Conservation (phyloP, 2,329 filamentous ascomycete species). For the Mollisiaceae sp. region DNA sequence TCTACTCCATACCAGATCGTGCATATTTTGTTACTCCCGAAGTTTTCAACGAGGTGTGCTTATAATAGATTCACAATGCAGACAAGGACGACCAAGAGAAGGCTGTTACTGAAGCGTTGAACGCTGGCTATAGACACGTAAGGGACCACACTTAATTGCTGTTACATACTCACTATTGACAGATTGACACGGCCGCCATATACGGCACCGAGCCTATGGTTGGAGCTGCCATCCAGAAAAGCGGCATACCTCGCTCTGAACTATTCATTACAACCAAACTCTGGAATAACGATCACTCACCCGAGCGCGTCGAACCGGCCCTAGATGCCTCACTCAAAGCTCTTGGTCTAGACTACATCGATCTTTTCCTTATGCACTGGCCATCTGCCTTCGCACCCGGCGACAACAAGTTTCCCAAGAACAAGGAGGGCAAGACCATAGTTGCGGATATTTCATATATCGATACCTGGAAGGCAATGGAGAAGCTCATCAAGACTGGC, state of each 20-base stretch:
- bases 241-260: conserved; percentile 47
- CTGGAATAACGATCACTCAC: conserved; percentile 55
- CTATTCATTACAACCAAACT: conserved; percentile 63
- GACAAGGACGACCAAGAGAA: conserved; percentile 48
- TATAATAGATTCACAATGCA: conserved; percentile 10
- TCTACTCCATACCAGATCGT: not conserved
- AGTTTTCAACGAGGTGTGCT: no score
- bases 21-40: no score
- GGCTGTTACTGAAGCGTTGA: conserved; percentile 54
- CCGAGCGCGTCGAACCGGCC: conserved; percentile 43
- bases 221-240: conserved; percentile 49
- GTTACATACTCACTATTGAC: not conserved
- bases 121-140: conserved; percentile 45
- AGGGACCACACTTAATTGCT: conserved; percentile 39
- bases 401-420: conserved; percentile 35
- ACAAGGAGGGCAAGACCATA: conserved; percentile 33
- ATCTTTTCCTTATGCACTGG: conserved; percentile 49
- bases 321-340: conserved; percentile 45
- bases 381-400: conserved; percentile 42
- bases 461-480: conserved; percentile 63
- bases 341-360: conserved; percentile 47
- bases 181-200: conserved; percentile 10
- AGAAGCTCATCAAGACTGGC: conserved; percentile 56
- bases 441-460: conserved; percentile 44
- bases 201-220: conserved; percentile 53